Conservation (phyloP, 2,329 filamentous ascomycete species). For the Scleromitrula shiraiana region DNA sequence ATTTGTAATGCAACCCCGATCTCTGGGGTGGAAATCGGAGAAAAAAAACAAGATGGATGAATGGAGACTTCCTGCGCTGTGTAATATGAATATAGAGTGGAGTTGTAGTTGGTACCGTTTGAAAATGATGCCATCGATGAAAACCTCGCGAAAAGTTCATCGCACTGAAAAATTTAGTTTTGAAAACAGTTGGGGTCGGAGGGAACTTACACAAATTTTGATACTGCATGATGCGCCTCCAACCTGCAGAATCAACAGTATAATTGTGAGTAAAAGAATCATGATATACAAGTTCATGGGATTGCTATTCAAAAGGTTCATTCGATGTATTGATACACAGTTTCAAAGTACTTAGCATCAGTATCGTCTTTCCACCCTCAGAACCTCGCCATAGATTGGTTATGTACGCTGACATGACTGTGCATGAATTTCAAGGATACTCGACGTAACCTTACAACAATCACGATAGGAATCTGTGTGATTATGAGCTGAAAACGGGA, state of each 20-base stretch:
- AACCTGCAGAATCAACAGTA: neutral
- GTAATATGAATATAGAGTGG: neutral
- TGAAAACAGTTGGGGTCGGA: neutral
- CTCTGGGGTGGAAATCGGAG: neutral
- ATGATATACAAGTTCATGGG: too few species aligned
- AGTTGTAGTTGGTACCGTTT: neutral
- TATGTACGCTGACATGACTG: too few species aligned
- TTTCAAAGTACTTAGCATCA: too few species aligned
- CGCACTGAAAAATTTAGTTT: neutral
- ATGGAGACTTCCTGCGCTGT: neutral
- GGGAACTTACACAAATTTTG: neutral
- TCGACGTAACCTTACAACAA: too few species aligned
- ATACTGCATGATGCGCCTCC: neutral
- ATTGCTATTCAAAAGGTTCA: too few species aligned
- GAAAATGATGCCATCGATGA: neutral
- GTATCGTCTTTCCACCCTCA: too few species aligned
- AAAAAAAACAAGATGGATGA: neutral
- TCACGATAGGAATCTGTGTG: too few species aligned
- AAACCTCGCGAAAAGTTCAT: neutral
- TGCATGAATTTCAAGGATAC: too few species aligned
- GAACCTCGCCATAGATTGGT: too few species aligned
- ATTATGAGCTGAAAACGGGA: too few species aligned
- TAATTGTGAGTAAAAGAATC: neutral
- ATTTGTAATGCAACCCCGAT: neutral
- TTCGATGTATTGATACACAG: too few species aligned